Evolutionary conservation across 2,329 filamentous ascomycete species (phyloP).

Genomic region (Colletotrichum abscissum): DNA sequence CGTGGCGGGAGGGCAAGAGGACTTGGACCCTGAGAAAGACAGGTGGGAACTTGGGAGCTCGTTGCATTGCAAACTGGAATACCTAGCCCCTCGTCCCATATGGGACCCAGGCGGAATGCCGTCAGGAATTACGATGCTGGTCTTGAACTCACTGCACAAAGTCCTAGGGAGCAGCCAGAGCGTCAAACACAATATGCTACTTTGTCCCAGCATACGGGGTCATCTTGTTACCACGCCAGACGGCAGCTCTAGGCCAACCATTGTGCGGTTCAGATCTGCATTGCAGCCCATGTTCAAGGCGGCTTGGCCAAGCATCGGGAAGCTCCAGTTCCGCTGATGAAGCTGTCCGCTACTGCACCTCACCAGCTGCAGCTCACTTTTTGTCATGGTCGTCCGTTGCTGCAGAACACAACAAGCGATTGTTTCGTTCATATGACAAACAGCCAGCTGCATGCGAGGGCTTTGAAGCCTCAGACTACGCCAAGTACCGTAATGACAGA

Average conservation of each 20-base stretch:
- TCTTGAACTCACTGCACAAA: not conserved
- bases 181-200: not conserved
- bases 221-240: not conserved
- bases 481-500: constrained; percentile 1
- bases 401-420: not conserved
- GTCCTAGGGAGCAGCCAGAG: not conserved
- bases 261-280: not conserved
- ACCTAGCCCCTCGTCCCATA: not conserved
- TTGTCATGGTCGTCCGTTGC: not conserved
- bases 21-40: constrained; percentile 29
- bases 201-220: not conserved
- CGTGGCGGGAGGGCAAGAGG: not conserved
- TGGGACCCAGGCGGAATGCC: not conserved
- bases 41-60: not conserved
- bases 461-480: constrained; percentile 1
- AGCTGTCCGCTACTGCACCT: not conserved
- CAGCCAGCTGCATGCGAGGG: not conserved
- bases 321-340: constrained; percentile 3
- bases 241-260: not conserved
- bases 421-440: constrained; percentile 5
- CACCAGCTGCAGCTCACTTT: not conserved
- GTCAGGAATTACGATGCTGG: not conserved
- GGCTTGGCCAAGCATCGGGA: constrained; percentile 14
- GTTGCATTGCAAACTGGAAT: constrained; percentile 4
- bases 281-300: not conserved